Evolutionary conservation across 2,329 filamentous ascomycete genomes (phyloP).

Genomic region (Calcarisporium arbuscula): DNA sequence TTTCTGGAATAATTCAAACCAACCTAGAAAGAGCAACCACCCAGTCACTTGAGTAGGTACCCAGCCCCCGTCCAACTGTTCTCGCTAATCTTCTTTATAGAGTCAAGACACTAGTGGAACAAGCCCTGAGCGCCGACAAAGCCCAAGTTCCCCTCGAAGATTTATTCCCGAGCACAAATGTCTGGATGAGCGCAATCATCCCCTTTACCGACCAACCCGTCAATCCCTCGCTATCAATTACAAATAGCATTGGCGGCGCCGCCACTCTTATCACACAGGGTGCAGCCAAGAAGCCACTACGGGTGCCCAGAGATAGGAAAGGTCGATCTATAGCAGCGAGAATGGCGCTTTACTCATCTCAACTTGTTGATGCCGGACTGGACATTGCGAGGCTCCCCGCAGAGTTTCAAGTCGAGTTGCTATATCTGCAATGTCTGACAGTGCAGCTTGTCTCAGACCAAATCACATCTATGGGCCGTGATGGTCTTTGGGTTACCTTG

Average conservation of each 20-base stretch:
- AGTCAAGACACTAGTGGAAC: constrained; percentile 47
- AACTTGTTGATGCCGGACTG: constrained; percentile 43
- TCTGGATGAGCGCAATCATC: constrained; percentile 61
- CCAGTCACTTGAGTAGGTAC: constrained; percentile 44
- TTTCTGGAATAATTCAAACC: constrained; percentile 46
- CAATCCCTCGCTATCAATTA: constrained; percentile 64
- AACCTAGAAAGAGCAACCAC: constrained; percentile 45
- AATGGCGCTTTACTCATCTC: constrained; percentile 64
- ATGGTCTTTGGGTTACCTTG: constrained; percentile 41
- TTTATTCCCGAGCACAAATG: constrained; percentile 55
- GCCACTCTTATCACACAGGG: constrained; percentile 48
- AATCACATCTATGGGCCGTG: constrained; percentile 35
- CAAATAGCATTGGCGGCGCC: constrained; percentile 64
- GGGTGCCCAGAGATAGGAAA: constrained; percentile 53
- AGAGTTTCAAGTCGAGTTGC: constrained; percentile 39
- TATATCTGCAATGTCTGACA: constrained; percentile 46
- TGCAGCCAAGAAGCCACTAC: constrained; percentile 12
- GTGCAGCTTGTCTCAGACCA: constrained; percentile 49
- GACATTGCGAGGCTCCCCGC: constrained; percentile 32
- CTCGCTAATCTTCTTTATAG: constrained; percentile 19
- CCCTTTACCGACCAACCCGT: constrained; percentile 44
- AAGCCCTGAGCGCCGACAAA: constrained; percentile 28
- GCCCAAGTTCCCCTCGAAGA: constrained; percentile 27
- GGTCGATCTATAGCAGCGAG: constrained; percentile 69
- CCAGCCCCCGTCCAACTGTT: constrained; percentile 1